Evolutionary conservation across 179 eudicot genomes (phyloP), one percentile per base, ranked within the genome.

Genomic region (Beta lomatogona): DNA sequence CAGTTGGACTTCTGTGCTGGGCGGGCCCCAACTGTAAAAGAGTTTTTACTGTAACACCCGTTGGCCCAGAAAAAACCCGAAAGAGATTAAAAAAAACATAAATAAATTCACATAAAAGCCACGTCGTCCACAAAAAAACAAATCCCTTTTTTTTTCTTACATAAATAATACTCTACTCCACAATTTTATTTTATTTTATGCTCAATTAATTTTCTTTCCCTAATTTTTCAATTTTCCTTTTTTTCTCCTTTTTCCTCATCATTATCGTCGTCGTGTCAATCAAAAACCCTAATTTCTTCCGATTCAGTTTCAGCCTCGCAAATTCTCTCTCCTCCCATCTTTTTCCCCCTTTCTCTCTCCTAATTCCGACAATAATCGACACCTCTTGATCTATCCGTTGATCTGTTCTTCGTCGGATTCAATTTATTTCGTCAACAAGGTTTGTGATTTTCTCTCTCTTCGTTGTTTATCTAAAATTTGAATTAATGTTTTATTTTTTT

Each of bases 201-300:
- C 21, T 48, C 4, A 21, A n/a, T 48, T 19, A 50, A 44, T 44
- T 16, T 44, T 70, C 11, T 66, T 66, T 68, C 72, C 72, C 50
- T 14, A n/a, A 50, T 50, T 71, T 59, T 77, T 77, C 41, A 48
- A 31, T 84, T 80, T 18, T 25, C 60, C 22, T 65, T 64, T 64
- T 60, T 13, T 22, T 44, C 67, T 25, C 18, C 22, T 67, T 48
- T 18, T 11, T 48, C 75, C 59, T 82, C 75, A 79, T 75, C 68
- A 84, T 81, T 75, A 73, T 81, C 82, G 83, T 80, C 80, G 81
- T 81, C 83, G 81, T 77, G 80, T 85, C 85, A 82, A 82, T 85
- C 87, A 79, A 78, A 85, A 85, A 85, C 87, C 87, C 87, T 85
- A 85, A 85, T 82, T 82, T 72, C 19, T 59, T 58, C 13, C 85